Evolutionary conservation across 176 grass and related monocot genomes (phyloP).

Genomic region (Puccinellia tenuiflora): DNA sequence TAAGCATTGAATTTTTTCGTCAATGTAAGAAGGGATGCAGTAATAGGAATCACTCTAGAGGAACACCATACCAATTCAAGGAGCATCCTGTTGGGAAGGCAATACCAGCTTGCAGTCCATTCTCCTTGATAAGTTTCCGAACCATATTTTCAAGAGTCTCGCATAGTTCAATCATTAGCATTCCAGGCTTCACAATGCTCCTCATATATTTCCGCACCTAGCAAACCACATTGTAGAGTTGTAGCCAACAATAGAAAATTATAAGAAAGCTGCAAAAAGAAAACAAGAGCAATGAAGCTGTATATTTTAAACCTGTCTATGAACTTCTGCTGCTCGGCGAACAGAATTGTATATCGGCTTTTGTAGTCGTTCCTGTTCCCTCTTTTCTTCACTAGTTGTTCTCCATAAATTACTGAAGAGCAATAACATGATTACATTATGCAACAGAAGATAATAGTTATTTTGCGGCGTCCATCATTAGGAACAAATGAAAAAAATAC

Average conservation of each 20-base stretch:
- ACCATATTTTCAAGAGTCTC: conserved; percentile 59
- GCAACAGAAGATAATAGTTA: background rate
- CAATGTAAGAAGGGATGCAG: conserved; percentile 2
- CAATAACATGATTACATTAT: conserved; percentile 12
- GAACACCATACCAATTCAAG: conserved; percentile 43
- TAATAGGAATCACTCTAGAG: background rate
- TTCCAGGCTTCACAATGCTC: conserved; percentile 90
- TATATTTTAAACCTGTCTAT: conserved; percentile 69
- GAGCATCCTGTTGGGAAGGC: conserved; percentile 58
- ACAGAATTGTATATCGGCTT: conserved; percentile 87
- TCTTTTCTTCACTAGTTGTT: conserved; percentile 92
- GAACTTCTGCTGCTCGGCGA: conserved; percentile 94
- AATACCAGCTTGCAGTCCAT: conserved; percentile 57
- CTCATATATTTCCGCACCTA: conserved; percentile 95
- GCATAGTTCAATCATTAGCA: conserved; percentile 90
- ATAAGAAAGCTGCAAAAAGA: background rate
- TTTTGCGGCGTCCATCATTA: background rate
- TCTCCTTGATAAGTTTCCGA: conserved; percentile 58
- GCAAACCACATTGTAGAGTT: background rate
- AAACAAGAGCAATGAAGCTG: background rate
- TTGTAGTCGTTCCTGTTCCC: conserved; percentile 73
- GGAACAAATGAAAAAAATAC: background rate
- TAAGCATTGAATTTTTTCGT: conserved; percentile 25
- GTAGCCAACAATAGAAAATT: conserved; percentile 14
- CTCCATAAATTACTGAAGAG: conserved; percentile 84